Evolutionary conservation across 805 yeast species (phyloP), one percentile per base, ranked within the genome.

Genomic region (Saccharomycopsis selenospora): DNA sequence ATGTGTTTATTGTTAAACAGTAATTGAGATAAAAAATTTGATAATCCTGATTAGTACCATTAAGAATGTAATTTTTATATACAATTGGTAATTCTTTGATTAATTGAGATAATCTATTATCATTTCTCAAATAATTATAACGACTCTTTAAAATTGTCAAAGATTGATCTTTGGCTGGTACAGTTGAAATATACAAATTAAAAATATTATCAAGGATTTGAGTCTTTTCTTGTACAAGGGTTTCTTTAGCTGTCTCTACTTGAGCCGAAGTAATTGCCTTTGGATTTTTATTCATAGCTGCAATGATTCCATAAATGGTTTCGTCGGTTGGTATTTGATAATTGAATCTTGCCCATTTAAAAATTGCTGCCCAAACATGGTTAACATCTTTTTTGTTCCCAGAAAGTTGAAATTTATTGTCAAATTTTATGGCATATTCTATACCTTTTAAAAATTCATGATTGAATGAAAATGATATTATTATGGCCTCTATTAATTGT

Each of bases 381-480:
- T 6, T 33, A 6, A 33, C 17, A 20, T 33, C 38, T 4, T 14
- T 33, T 33, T 5, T 6, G 18, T 10, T 10, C 17, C 38, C 38
- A 14, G 8, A 7, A 18, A 18, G 42, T n/a, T 20, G 17, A 8
- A 25, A 43, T 3, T 30, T 8, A 1, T 20, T 25, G 13, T 46
- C 47, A 18, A 66, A 49, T 8, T 50, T 42, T 38, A 57, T 55
- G 46, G 63, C 55, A 11, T 59, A 45, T 22, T 54, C 24, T 3
- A 67, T 41, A n/a, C 66, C 68, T 36, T 59, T 55, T 13, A 56
- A 26, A 7, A 64, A 48, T 14, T 62, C 57, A 26, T 57, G 56
- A 45, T 65, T 64, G 49, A 58, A 59, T 4, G 61, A 48, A 49
- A 61, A 66, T 0, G 68, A 57, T 11, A 59, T 51, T 1, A 66